Conservation (phyloP, 2,329 filamentous ascomycete genomes). For the Myriangium duriaei region DNA sequence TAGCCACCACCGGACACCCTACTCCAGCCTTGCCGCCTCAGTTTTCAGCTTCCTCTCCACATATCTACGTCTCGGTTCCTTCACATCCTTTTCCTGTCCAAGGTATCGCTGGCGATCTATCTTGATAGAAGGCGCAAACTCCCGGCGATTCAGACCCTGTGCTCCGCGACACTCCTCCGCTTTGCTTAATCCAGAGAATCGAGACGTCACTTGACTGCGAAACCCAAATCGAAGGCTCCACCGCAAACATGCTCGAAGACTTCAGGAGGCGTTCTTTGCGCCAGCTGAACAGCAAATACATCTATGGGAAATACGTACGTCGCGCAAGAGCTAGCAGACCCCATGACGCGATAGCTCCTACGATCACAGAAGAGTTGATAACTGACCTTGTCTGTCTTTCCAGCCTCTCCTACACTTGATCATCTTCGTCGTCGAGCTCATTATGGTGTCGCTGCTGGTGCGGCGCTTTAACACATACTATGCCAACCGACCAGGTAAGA, state of each 20-base stretch:
- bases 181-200: slow-evolving; percentile 1
- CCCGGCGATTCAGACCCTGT: no score
- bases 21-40: no score
- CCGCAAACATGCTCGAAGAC: slow-evolving; percentile 9
- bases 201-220: slow-evolving; percentile 6
- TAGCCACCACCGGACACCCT: no score
- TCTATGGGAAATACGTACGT: slow-evolving; percentile 62
- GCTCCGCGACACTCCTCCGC: background rate
- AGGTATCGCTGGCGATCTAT: no score
- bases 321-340: slow-evolving; percentile 9
- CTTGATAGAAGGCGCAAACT: no score
- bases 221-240: slow-evolving; percentile 1
- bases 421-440: slow-evolving; percentile 80
- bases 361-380: slow-evolving; percentile 1
- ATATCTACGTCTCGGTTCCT: no score
- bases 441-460: slow-evolving; percentile 66
- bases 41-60: no score
- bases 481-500: slow-evolving; percentile 68
- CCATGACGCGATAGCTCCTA: background rate
- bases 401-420: slow-evolving; percentile 80
- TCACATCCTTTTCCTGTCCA: no score
- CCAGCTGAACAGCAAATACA: slow-evolving; percentile 57
- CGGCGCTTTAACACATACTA: slow-evolving; percentile 92
- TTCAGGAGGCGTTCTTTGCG: slow-evolving; percentile 23
- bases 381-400: slow-evolving; percentile 7